phyloP scores from a whole-genome alignment of 805 yeast genomes.

The Sungouiozyma intestinalis region DNA sequence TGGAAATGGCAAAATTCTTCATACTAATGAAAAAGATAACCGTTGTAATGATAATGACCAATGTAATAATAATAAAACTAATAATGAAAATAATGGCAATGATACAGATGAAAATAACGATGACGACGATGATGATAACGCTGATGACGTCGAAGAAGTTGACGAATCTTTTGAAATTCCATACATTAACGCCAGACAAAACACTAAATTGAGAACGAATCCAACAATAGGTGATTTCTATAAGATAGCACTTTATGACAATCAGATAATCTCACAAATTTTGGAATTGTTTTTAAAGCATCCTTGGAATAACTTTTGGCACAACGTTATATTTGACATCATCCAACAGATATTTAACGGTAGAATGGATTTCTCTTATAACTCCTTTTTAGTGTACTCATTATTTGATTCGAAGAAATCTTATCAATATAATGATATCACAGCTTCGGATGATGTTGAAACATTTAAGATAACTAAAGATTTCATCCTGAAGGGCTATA shows the following conservation, averaged over 20 bases:
- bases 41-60: constrained; percentile 1
- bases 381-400: constrained; percentile 50
- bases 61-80: constrained; percentile 13
- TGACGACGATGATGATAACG: constrained; percentile 42
- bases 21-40: background rate
- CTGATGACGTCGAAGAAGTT: constrained; percentile 26
- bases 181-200: constrained; percentile 31
- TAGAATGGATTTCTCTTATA: constrained; percentile 70
- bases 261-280: constrained; percentile 53
- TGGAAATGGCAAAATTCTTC: background rate
- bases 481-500: constrained; percentile 51
- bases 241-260: constrained; percentile 71
- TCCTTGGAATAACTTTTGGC: constrained; percentile 95
- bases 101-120: constrained; percentile 20
- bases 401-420: constrained; percentile 14
- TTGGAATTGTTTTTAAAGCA: constrained; percentile 64
- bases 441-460: constrained; percentile 31
- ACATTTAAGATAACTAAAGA: constrained; percentile 44
- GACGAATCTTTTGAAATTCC: constrained; percentile 28
- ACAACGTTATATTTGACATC: constrained; percentile 90
- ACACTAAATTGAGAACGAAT: constrained; percentile 34
- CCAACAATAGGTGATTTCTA: constrained; percentile 80
- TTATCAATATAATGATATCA: background rate
- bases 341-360: constrained; percentile 91
- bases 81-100: constrained; percentile 27